phyloP scores from a whole-genome alignment of 2,329 filamentous ascomycete genomes.

The Hypoxylon sp. region DNA sequence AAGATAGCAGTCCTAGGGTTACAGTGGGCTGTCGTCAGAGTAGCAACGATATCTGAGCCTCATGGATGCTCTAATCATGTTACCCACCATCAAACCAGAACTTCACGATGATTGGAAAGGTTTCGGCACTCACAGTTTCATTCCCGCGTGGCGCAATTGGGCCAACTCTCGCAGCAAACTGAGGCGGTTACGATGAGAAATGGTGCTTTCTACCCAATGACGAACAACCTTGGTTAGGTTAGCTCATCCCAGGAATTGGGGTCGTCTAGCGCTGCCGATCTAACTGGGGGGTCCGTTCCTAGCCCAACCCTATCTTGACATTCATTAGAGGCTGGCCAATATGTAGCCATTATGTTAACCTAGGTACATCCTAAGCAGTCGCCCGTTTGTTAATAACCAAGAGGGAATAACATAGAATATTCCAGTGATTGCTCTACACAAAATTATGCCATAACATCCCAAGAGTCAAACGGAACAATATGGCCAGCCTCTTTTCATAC shows the following conservation, averaged over 20 bases:
- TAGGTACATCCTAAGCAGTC: too few species aligned
- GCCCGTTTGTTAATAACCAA: not conserved
- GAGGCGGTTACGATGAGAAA: slow-evolving; percentile 10
- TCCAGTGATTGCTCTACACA: slow-evolving; percentile 6
- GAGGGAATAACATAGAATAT: slow-evolving; percentile 2
- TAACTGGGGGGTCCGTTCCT: slow-evolving; percentile 23
- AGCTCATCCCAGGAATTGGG: slow-evolving; percentile 19
- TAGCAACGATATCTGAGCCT: slow-evolving; percentile 38
- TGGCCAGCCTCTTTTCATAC: not conserved
- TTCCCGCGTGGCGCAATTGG: slow-evolving; percentile 31
- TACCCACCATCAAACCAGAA: slow-evolving; percentile 10
- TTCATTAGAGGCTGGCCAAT: too few species aligned
- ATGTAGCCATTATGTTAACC: too few species aligned
- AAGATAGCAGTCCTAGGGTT: slow-evolving; percentile 27
- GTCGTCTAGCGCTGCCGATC: slow-evolving; percentile 34
- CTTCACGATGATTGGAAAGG: slow-evolving; percentile 21
- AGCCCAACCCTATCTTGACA: slow-evolving; percentile 10
- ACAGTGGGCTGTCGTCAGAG: slow-evolving; percentile 25
- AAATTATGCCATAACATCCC: slow-evolving; percentile 3
- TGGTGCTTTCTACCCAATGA: slow-evolving; percentile 13
- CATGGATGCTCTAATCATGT: slow-evolving; percentile 21
- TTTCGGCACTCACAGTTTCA: slow-evolving; percentile 16
- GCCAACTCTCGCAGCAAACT: slow-evolving; percentile 16
- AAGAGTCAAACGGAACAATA: slow-evolving; percentile 4
- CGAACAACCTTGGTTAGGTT: slow-evolving; percentile 1